Evolutionary conservation across 2,329 filamentous ascomycete genomes (phyloP), one percentile per base, ranked within the genome.

Genomic region (Coniochaeta sp.): DNA sequence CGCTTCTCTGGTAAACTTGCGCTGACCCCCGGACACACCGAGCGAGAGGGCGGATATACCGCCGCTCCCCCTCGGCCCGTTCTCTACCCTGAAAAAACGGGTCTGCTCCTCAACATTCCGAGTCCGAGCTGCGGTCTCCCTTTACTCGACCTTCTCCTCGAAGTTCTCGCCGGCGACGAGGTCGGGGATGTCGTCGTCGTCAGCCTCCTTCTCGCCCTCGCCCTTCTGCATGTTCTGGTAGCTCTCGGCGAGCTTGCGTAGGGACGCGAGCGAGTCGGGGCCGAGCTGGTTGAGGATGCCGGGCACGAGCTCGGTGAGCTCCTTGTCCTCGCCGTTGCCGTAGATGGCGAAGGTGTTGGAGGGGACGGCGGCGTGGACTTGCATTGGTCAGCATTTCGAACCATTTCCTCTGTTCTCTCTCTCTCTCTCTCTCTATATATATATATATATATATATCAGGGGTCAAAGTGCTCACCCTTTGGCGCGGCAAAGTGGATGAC

Each of bases 281-380:
- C 95, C 95, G 65, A 99, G 91, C 84, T 99, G 95, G 89, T 98
- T 99, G 66, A 99, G 90, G 81, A 99, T 99, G 67, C 95, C 95
- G 72, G 95, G 95, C 67, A 99, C 95, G 71, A 99, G 92, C 84
- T 99, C 95, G 65, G 95, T 99, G 69, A 99, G 90, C 83, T 99
- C 95, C 87, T 99, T 99, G 82, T 99, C 95, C 83, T 99, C 95
- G 67, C 93, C 95, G 77, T 91, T 89, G 71, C 95, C 95, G 84
- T 98, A 99, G 83, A 99, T 96, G 80, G 95, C 95, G 79, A 98
- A 99, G 77, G 95, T 99, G 88, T 99, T 99, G 79, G 93, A 87
- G 71, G 93, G 92, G 69, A 98, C 93, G 64, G 95, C 91, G 67
- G 93, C 95, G 82, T 99, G 95, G 68, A 99, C 95, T 99, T 5